Base-by-base conservation (phyloP, 805 yeast genomes). In the Zygotorulaspora danielsina region DNA sequence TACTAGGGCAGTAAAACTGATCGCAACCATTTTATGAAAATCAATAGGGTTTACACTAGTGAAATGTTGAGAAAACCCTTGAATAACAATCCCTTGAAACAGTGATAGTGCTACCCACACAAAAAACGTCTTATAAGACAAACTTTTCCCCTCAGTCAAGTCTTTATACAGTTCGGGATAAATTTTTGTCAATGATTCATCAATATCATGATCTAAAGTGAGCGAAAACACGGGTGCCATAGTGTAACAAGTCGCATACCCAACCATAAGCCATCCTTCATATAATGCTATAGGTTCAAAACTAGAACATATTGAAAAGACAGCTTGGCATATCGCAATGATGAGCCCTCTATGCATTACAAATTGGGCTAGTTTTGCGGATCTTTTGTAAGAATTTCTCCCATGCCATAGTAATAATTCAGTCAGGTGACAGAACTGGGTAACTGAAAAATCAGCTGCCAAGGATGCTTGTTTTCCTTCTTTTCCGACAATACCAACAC, bases 221-320 rank as follows among this genome's bases (percentile, higher is more conserved):
- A 93, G 66, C 0, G 96, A 85, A 54, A 93, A 93, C 2, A 93
- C 97, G 0, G 99, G 99, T 41, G 90, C 88, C 99, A 93, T 93
- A 0, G 99, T 93, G 63, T 93, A 93, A 38, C 87, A 74, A 0
- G 99, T 93, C 2, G 97, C 95, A 64, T 93, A 93, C 2, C 98
- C 99, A 31, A 93, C 98, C 97, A 93, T 88, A 33, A 93, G 71
- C 82, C 95, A 90, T 2, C 99, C 99, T 60, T 93, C 90, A 58
- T 84, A 87, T 38, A 93, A 69, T 0, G 97, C 97, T 45, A 93
- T 69, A 1, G 99, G 99, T 61, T 89, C 97, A 59, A 87, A 93
- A 3, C 75, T 65, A 0, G 97, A 86, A 30, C 87, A 75, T 10
- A 90, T 75, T 2, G 97, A 88, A 61, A 76, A 93, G 11, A 93